Base-by-base conservation (phyloP, 305 asterid species). In the Fraxinus paxiana region DNA sequence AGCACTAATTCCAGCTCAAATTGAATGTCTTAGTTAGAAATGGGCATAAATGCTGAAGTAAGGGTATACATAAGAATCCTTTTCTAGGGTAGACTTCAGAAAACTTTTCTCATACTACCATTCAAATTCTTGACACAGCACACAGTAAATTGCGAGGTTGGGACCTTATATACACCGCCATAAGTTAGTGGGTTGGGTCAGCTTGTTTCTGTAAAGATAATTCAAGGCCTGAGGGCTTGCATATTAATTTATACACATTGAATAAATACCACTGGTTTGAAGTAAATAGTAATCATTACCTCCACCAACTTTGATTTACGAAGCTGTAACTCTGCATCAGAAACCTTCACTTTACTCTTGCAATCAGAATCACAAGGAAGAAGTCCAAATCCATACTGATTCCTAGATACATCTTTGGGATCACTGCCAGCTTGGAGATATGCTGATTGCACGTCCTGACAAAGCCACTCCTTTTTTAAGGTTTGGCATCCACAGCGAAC, bases 401-500 rank as follows among this genome's bases (percentile, higher is more conserved):
- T 92, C 90, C 90, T 93, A 9, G 88, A 80, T 78, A 92, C 69
- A 83, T 87, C 94, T 91, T 89, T 91, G 73, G 94, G 93, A 83
- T 93, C 94, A 83, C 82, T 71, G 78, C 93, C 91, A n/a, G 82
- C 51, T 65, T 72, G 85, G n/a, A 77, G 81, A 80, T 95, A 87
- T 67, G 95, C 90, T 70, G 87, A 87, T 87, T 95, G 98, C 43
- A 93, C 97, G 13, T 92, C 94, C 77, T 87, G 88, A 82, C 98
- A 95, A 17, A 84, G 9, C 97, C 97, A 92, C 83, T 95, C 98
- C 80, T 87, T 92, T 83, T 95, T 95, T 77, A 95, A 73, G 76
- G 88, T 90, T 85, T 90, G 98, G 86, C 98, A 95, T 85, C 86
- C 83, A 48, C 98, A 93, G 4, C 98, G 98, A 80, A 90, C 91